phyloP scores from a whole-genome alignment of 208 protist species.

The Leishmania aethiopica region DNA sequence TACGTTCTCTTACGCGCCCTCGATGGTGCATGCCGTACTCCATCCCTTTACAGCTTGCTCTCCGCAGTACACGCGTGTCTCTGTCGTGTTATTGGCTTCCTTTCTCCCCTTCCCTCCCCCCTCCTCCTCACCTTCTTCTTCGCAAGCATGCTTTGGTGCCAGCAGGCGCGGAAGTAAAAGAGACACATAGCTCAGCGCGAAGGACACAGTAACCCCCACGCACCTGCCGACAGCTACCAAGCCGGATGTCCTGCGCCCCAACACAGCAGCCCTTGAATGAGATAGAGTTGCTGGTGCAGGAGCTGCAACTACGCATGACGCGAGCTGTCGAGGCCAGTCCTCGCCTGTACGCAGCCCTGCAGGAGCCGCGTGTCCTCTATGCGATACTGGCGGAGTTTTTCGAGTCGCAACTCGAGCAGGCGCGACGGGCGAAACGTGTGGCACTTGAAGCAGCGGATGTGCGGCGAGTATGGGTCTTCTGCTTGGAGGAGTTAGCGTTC shows the following conservation, averaged over 20 bases:
- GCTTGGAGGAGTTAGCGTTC: slow-evolving; percentile 1
- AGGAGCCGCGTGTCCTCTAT: slow-evolving; percentile 37
- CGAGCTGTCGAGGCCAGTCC: slow-evolving; percentile 51
- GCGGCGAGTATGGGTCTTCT: slow-evolving; percentile 33
- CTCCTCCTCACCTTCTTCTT: neutral
- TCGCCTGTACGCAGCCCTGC: slow-evolving; percentile 11
- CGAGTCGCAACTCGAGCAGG: slow-evolving; percentile 25
- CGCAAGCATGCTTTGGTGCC: neutral
- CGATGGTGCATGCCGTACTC: neutral
- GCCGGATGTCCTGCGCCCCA: slow-evolving; percentile 11
- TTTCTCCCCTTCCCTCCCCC: slow-evolving; percentile 1
- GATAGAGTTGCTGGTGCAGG: slow-evolving; percentile 25
- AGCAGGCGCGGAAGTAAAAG: neutral
- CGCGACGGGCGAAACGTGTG: slow-evolving; percentile 22
- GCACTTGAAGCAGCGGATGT: slow-evolving; percentile 23
- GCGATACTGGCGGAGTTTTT: slow-evolving; percentile 54
- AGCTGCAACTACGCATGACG: slow-evolving; percentile 65
- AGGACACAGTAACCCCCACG: neutral
- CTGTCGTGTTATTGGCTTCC: neutral
- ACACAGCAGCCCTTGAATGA: slow-evolving; percentile 14
- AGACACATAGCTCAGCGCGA: neutral
- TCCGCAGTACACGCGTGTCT: neutral
- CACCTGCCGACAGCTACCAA: neutral
- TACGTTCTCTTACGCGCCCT: neutral
- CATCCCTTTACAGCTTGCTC: neutral